Percentiles rank a stretch among this genome's conserved stretches.
Conservation (phyloP, 441 rosid genomes). For the Pelargonium fulgidum region DNA sequence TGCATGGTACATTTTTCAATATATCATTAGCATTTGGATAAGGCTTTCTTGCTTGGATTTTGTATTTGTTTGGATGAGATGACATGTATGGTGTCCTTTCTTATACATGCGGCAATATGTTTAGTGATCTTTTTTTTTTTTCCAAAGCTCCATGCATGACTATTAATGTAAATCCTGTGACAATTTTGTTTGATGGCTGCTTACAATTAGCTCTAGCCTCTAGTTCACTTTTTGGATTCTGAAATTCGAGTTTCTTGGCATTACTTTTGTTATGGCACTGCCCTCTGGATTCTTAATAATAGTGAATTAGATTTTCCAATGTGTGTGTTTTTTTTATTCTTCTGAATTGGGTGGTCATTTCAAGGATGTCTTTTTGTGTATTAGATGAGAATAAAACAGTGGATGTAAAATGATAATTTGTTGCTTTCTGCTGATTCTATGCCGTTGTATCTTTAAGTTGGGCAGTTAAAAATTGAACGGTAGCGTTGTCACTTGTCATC, state of each 20-base stretch:
- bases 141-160: not conserved
- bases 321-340: no score
- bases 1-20: not conserved
- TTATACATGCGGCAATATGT: not conserved
- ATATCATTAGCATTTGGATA: not conserved
- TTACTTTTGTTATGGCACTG: not conserved
- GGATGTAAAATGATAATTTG: not conserved
- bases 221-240: not conserved
- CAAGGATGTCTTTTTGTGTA: not conserved
- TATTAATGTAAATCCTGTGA: not conserved
- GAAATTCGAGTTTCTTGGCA: conserved; percentile 3
- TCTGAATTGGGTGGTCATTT: not conserved
- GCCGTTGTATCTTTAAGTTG: not conserved
- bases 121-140: not conserved
- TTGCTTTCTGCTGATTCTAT: not conserved
- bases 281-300: not conserved
- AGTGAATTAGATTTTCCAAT: not conserved
- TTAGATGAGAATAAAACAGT: not conserved
- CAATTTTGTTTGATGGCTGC: not conserved
- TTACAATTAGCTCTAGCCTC: not conserved
- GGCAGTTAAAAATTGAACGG: not conserved
- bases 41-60: not conserved
- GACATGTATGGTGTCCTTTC: not conserved
- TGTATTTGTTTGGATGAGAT: not conserved
- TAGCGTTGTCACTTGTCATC: not conserved